Conservation (phyloP, 306 rosid genomes). For the Fragaria nilgerrensis region DNA sequence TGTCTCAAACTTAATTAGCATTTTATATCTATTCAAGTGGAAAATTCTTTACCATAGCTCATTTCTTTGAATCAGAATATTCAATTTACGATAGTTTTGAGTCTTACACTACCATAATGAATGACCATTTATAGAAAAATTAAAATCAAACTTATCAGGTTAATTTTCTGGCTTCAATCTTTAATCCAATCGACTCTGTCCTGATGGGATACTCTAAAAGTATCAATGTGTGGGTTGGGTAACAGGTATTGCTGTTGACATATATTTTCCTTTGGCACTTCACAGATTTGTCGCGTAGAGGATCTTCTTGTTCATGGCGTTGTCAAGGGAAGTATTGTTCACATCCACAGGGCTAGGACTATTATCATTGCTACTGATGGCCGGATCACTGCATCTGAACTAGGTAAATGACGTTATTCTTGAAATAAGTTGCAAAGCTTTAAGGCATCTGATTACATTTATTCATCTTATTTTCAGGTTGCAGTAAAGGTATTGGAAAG, state of each 20-base stretch:
- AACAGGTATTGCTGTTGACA: neutral
- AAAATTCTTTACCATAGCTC: neutral
- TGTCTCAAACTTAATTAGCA: neutral
- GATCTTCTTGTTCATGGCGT: slow-evolving; percentile 87
- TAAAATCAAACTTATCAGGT: neutral
- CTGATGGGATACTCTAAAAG: slow-evolving; percentile 3
- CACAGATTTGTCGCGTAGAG: slow-evolving; percentile 95
- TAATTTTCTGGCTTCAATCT: neutral
- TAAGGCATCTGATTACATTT: slow-evolving; percentile 36
- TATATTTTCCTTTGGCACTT: slow-evolving; percentile 30
- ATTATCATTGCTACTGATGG: slow-evolving; percentile 70
- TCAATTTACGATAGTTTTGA: neutral
- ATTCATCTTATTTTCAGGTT: slow-evolving; percentile 60
- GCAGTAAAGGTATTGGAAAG: slow-evolving; percentile 89
- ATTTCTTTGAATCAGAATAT: neutral
- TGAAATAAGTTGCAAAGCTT: neutral
- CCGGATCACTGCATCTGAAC: slow-evolving; percentile 68
- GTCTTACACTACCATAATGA: neutral
- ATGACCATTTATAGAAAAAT: neutral
- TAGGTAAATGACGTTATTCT: slow-evolving; percentile 47
- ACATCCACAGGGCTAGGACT: slow-evolving; percentile 97
- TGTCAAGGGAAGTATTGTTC: slow-evolving; percentile 89
- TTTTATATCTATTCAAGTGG: neutral
- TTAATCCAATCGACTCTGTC: neutral
- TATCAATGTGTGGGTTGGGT: slow-evolving; percentile 1